phyloP scores from a whole-genome alignment of 352 stramenopile genomes.

The Phytophthora podocarpi region DNA sequence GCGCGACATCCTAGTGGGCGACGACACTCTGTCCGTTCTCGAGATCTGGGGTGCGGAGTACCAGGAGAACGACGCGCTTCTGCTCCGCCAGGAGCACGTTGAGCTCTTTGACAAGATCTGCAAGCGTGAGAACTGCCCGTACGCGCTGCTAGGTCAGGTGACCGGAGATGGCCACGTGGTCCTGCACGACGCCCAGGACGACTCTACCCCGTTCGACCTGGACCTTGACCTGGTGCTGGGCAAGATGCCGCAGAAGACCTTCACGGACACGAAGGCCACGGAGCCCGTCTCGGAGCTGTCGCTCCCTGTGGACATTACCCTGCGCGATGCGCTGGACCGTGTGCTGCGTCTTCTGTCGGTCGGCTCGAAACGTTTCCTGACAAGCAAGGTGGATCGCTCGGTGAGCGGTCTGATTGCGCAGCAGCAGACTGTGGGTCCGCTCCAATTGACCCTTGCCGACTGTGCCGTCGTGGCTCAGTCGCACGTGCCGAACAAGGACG shows the following conservation, averaged over 20 bases:
- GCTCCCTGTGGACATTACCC: slow-evolving; percentile 90
- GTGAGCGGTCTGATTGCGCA: slow-evolving; percentile 98
- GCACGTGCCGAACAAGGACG: slow-evolving; percentile 89
- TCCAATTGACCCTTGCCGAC: slow-evolving; percentile 97
- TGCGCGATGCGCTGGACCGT: slow-evolving; percentile 92
- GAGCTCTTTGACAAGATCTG: slow-evolving; percentile 96
- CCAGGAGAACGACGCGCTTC: slow-evolving; percentile 99
- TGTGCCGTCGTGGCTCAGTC: slow-evolving; percentile 97
- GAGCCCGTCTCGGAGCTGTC: slow-evolving; percentile 59
- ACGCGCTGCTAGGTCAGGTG: slow-evolving; percentile 95
- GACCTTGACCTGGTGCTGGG: slow-evolving; percentile 98
- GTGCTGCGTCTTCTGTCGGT: slow-evolving; percentile 96
- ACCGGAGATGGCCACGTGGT: slow-evolving; percentile 97
- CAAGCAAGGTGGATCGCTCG: slow-evolving; percentile 97
- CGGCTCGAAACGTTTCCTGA: slow-evolving; percentile 98
- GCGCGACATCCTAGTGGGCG: slow-evolving; percentile 95
- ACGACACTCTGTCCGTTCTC: slow-evolving; percentile 98
- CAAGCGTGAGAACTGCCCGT: slow-evolving; percentile 97
- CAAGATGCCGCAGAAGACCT: slow-evolving; percentile 99
- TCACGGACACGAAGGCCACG: slow-evolving; percentile 86
- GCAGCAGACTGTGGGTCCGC: slow-evolving; percentile 98
- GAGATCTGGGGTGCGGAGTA: slow-evolving; percentile 99
- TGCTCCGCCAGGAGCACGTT: slow-evolving; percentile 91
- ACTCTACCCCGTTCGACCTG: slow-evolving; percentile 96
- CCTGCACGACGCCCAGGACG: slow-evolving; percentile 95